A percentile compares a stretch with the other conserved stretches of the same genome.
These are phyloP conservation scores for Penicillium rolfsii DNA, from an alignment of 2,329 filamentous ascomycete species.

Conservation along the genomic window DNA sequence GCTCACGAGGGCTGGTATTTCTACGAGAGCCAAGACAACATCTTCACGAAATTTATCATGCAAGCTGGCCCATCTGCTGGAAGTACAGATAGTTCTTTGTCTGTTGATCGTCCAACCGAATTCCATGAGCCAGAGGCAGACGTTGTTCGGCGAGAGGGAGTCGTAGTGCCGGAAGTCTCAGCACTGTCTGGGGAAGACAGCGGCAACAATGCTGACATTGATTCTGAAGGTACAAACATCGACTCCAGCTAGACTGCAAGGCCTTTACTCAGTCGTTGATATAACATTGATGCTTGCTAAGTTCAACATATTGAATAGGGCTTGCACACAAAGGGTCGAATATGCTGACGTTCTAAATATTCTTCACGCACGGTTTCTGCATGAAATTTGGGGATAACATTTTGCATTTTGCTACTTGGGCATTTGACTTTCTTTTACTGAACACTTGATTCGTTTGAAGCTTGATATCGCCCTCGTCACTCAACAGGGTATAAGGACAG, in stretches of 20 bases:
- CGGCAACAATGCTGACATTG: background rate
- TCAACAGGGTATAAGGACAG: conserved; percentile 28
- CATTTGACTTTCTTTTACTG: background rate
- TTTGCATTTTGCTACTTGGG: background rate
- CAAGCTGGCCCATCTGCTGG: background rate
- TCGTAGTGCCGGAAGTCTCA: background rate
- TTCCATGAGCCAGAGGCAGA: background rate
- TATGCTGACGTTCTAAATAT: no score
- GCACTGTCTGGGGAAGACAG: background rate
- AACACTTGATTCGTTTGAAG: background rate
- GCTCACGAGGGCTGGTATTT: conserved; percentile 39
- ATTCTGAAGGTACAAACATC: background rate
- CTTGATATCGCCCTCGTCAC: background rate
- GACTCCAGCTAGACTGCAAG: background rate
- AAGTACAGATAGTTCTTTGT: background rate
- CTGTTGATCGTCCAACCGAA: background rate
- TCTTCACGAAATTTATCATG: conserved; percentile 31
- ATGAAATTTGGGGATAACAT: background rate
- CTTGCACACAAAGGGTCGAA: background rate
- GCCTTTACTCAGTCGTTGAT: background rate
- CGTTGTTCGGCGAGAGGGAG: background rate
- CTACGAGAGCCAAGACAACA: conserved; percentile 27
- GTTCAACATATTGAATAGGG: background rate
- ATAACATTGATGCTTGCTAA: no score
- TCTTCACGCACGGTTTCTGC: background rate